Base-by-base conservation (phyloP, 139 green algal genomes). In the Micractinium conductrix region DNA sequence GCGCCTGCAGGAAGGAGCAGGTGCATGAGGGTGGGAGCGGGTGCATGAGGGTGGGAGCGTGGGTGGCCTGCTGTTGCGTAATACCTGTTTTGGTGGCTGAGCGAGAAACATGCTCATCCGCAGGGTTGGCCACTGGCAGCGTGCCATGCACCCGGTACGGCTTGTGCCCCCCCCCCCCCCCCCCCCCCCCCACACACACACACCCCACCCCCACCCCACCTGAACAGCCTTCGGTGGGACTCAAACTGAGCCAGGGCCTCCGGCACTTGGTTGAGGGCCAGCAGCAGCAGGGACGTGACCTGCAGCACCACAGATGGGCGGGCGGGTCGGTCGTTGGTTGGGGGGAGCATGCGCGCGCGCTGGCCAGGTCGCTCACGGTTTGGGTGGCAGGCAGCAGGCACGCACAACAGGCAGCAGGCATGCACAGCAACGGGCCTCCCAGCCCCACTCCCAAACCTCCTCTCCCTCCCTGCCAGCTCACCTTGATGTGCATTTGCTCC, bases 401-500 rank as follows among this genome's bases (percentile, higher is more conserved):
- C n/a, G 60, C 21, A 69, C 4, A 4, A 38, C 60, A 69, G n/a
- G n/a, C n/a, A n/a, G n/a, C 21, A 16, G 14, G 60, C 60, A 69
- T 58, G 48, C 14, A 14, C 12, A 22, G 10, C 48, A 14, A 10
- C 48, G 10, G 48, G 48, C 48, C 48, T 58, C 12, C 48, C 48
- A 22, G 12, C 37, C 21, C 74, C 16, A 67, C 7, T 69, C 24
- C 40, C 40, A 9, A 19, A 16, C 16, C 40, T n/a, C 10, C 33
- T 60, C 12, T 74, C 10, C 2, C 45, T 10, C 19, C 30, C 26
- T 44, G 2, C 58, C 37, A 62, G 53, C 53, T 24, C 68, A 90
- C 82, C 89, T 89, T 92, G 62, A 90, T 44, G 45, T 92, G 87
- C n/a, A 92, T 37, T 22, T 84, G 68, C 80, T 92, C 89, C 28